These are phyloP conservation scores for Hyphopichia buzzinii DNA, from an alignment of 1,139 yeast genomes.

Conservation along the genomic window DNA sequence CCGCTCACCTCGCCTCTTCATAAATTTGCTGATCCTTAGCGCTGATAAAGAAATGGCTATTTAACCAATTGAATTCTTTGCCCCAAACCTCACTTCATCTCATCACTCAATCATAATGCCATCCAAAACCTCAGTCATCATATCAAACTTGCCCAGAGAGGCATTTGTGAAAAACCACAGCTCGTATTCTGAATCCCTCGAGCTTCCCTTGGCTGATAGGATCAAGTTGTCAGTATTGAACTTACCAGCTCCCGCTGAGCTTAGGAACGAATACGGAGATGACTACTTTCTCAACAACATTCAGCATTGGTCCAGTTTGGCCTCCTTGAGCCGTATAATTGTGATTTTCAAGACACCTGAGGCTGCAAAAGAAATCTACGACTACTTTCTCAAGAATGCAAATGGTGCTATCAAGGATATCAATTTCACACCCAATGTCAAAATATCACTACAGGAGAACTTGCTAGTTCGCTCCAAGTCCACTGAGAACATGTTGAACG, in stretches of 20 bases:
- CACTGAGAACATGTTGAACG: constrained; percentile 24
- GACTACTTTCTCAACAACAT: constrained; percentile 29
- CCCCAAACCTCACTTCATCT: too few species aligned
- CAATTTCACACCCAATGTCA: constrained; percentile 16
- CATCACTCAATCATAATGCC: neutral
- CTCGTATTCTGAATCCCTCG: constrained; percentile 6
- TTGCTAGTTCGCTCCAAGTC: constrained; percentile 40
- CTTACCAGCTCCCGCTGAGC: constrained; percentile 12
- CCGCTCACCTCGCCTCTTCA: neutral
- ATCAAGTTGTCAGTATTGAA: constrained; percentile 35
- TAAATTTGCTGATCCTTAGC: neutral
- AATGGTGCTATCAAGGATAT: constrained; percentile 6
- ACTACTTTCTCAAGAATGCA: constrained; percentile 14
- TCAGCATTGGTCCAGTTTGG: constrained; percentile 45
- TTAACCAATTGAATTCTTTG: too few species aligned
- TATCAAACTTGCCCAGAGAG: constrained; percentile 31
- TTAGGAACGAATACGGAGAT: constrained; percentile 11
- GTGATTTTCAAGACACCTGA: constrained; percentile 35
- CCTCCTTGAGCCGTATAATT: constrained; percentile 41
- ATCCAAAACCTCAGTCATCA: constrained; percentile 32
- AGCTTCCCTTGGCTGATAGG: constrained; percentile 32
- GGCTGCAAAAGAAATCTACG: constrained; percentile 26
- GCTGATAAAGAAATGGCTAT: too few species aligned
- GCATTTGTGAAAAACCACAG: constrained; percentile 25
- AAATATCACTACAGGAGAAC: constrained; percentile 42